These are phyloP conservation scores for Marchantia polymorpha DNA, from an alignment of 225 moss, liverwort and hornwort species.

Conservation along the genomic window DNA sequence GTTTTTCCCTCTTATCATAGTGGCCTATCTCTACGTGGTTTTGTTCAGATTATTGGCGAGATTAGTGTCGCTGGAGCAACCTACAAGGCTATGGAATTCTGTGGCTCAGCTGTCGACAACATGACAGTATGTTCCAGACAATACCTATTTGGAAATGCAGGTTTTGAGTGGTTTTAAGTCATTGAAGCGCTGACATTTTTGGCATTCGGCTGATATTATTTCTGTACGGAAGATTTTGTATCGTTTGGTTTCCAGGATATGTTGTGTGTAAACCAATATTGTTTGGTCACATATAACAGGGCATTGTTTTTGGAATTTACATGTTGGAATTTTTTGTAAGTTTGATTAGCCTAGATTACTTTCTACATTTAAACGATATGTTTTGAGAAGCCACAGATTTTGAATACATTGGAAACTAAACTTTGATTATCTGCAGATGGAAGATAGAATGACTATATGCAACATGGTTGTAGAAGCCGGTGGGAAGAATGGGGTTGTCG, in stretches of 20 bases:
- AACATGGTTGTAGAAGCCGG: constrained; percentile 99
- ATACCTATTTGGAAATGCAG: background rate
- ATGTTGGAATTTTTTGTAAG: background rate
- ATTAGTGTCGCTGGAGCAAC: constrained; percentile 94
- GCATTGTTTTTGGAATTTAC: background rate
- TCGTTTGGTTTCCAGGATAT: background rate
- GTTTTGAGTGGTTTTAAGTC: too few species aligned
- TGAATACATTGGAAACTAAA: background rate
- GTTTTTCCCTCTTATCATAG: background rate
- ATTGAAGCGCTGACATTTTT: background rate
- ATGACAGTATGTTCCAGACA: constrained; percentile 56
- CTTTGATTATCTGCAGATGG: constrained; percentile 60
- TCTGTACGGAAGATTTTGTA: background rate
- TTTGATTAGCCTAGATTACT: background rate
- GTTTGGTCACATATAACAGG: background rate
- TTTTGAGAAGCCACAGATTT: background rate
- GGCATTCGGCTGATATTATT: background rate
- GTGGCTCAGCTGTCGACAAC: constrained; percentile 81
- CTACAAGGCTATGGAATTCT: constrained; percentile 97
- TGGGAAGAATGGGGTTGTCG: constrained; percentile 93
- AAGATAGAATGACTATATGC: constrained; percentile 96
- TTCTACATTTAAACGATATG: too few species aligned
- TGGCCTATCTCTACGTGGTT: background rate
- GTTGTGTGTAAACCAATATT: background rate
- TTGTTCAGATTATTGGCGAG: constrained; percentile 87